phyloP scores from a whole-genome alignment of 2,329 filamentous ascomycete species.

The Harringtonia aguacate region DNA sequence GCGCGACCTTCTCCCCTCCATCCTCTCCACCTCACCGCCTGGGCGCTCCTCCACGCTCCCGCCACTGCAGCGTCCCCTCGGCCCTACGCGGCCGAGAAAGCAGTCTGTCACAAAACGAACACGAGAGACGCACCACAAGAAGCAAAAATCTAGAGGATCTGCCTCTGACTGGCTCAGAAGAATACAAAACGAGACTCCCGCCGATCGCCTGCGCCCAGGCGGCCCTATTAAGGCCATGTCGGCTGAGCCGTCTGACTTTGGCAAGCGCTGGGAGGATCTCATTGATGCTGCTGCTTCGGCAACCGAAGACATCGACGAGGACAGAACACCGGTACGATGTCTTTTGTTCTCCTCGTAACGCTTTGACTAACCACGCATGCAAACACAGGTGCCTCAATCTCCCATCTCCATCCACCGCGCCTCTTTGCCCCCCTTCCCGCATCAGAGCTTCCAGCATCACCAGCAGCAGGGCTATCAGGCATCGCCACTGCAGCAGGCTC shows the following conservation, averaged over 20 bases:
- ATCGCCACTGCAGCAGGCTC: slow-evolving; percentile 79
- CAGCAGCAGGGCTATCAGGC: slow-evolving; percentile 57
- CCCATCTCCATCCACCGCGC: slow-evolving; percentile 52
- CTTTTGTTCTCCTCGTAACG: background rate
- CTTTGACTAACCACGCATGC: slow-evolving; percentile 8
- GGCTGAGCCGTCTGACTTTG: slow-evolving; percentile 73
- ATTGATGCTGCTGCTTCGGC: slow-evolving; percentile 89
- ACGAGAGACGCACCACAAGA: slow-evolving; percentile 67
- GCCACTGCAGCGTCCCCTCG: slow-evolving; percentile 65
- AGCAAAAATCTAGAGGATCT: slow-evolving; percentile 60
- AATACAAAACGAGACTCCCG: slow-evolving; percentile 38
- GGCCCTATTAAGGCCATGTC: slow-evolving; percentile 75
- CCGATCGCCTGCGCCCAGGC: slow-evolving; percentile 50
- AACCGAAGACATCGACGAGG: slow-evolving; percentile 82
- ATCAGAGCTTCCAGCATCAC: slow-evolving; percentile 30
- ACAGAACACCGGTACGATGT: slow-evolving; percentile 71
- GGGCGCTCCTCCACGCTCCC: slow-evolving; percentile 82
- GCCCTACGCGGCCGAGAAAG: slow-evolving; percentile 66
- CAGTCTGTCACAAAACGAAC: slow-evolving; percentile 75
- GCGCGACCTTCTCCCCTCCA: slow-evolving; percentile 72
- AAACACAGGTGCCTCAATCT: slow-evolving; percentile 56
- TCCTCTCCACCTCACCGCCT: slow-evolving; percentile 70
- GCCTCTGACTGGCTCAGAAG: slow-evolving; percentile 56
- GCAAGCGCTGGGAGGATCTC: slow-evolving; percentile 91
- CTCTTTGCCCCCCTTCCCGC: slow-evolving; percentile 49